Evolutionary conservation across 306 rosid genomes (phyloP), one percentile per base, ranked within the genome.

Genomic region (Cotoneaster glaucophyllus): DNA sequence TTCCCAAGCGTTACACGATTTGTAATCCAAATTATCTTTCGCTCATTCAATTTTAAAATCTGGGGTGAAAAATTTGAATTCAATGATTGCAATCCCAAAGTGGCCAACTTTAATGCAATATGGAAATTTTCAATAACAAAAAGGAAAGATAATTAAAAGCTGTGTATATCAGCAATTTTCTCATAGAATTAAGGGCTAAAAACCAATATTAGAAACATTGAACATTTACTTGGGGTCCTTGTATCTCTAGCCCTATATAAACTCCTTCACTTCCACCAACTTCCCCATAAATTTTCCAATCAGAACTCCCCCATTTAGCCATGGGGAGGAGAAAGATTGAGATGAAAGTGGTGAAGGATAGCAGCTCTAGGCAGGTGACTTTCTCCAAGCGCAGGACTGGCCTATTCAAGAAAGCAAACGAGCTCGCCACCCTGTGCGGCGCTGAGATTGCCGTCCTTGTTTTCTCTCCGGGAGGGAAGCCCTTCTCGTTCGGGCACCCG

Each of bases 381-480:
- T 92, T 92, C 76, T 84, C 96, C 0, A 92, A 86, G 82, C 82
- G 90, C 21, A 81, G 90, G 17, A 32, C 80, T 1, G 91, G 97
- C 4, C 86, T 92, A 2, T 86, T 85, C 77, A 87, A 88, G 75
- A 92, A 92, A 53, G 90, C 90, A 4, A 80, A 88, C 2, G 96
- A 90, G 32, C 83, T 92, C 6, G 91, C 91, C 7, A 79, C 88
- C 3, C 82, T 90, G 1, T 85, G 89, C 41, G 74, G 88, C 3
- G 78, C 84, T 0, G 79, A 90, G 68, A 74, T 82, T 8, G 89
- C 78, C 0, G 43, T 89, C 31, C 66, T 88, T n/a, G 77, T 90
- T 5, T 82, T 57, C 77, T 88, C 97, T 8, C 89, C 84, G 6
- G 77, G 81, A 54, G 86, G 83, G 1, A 85, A 85, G 61, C 71